These are phyloP conservation scores for Chlorella sp. DNA, from an alignment of 139 green algal species.

Conservation along the genomic window DNA sequence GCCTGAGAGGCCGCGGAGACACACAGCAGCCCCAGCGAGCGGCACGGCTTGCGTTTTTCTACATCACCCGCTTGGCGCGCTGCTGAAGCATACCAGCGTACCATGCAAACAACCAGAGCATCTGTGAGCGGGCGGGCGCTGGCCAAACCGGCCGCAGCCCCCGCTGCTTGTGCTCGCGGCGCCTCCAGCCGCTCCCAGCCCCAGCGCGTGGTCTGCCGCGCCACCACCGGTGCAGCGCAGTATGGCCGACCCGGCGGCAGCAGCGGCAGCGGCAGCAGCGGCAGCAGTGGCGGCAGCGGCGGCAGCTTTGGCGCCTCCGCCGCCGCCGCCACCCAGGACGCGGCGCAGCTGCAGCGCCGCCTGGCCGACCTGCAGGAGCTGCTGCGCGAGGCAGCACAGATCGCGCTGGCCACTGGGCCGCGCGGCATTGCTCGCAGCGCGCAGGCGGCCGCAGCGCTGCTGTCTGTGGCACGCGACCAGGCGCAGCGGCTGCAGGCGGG, in stretches of 20 bases:
- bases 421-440: constrained; percentile 61
- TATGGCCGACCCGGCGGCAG: not conserved
- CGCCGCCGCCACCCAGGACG: not conserved
- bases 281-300: not conserved
- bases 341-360: not conserved
- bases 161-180: too few relatives aligned
- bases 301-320: not conserved
- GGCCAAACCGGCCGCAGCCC: too few relatives aligned
- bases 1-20: too few relatives aligned
- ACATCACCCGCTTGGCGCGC: too few relatives aligned
- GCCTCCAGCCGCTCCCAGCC: not conserved
- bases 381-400: constrained; percentile 57
- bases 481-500: constrained; percentile 24
- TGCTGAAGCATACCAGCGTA: too few relatives aligned
- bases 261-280: not conserved
- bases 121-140: too few relatives aligned
- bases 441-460: constrained; percentile 67
- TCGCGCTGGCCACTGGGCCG: constrained; percentile 62
- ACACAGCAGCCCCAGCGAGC: too few relatives aligned
- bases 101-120: too few relatives aligned
- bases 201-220: not conserved
- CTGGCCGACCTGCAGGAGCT: constrained; percentile 58
- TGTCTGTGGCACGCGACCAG: constrained; percentile 54
- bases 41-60: too few relatives aligned
- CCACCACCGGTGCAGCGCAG: not conserved